phyloP scores from a whole-genome alignment of 805 yeast genomes.

The Zygosaccharomyces gambellarensis region DNA sequence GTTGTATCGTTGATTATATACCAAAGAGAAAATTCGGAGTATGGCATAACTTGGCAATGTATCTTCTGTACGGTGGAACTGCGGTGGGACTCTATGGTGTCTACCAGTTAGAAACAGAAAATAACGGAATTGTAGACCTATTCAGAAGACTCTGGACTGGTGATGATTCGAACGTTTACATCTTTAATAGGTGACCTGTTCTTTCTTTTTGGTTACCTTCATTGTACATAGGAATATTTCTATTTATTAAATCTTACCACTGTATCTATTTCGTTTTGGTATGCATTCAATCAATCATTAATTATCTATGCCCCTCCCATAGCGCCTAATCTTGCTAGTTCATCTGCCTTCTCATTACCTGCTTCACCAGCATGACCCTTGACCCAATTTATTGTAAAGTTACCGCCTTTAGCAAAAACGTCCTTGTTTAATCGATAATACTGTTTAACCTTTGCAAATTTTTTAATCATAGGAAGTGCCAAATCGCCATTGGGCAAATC shows the following conservation, averaged over 20 bases:
- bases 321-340: slow-evolving; percentile 65
- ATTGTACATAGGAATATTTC: slow-evolving; percentile 2
- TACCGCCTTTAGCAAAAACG: slow-evolving; percentile 32
- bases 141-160: slow-evolving; percentile 37
- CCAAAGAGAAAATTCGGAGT: slow-evolving; percentile 69
- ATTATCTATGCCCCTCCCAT: slow-evolving; percentile 17
- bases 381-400: slow-evolving; percentile 54
- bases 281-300: neutral
- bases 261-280: neutral
- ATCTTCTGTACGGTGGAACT: slow-evolving; percentile 58
- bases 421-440: slow-evolving; percentile 31
- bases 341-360: slow-evolving; percentile 79
- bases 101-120: slow-evolving; percentile 60
- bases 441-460: slow-evolving; percentile 40
- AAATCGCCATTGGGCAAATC: slow-evolving; percentile 29
- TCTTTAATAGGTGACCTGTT: slow-evolving; percentile 19
- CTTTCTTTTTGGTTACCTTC: neutral
- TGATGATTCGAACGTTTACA: slow-evolving; percentile 27
- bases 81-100: slow-evolving; percentile 65
- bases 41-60: slow-evolving; percentile 57
- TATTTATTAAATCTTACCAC: neutral
- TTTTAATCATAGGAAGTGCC: slow-evolving; percentile 36
- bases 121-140: slow-evolving; percentile 57
- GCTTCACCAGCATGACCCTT: slow-evolving; percentile 62
- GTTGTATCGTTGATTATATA: slow-evolving; percentile 75